Base-by-base conservation (phyloP, 2,329 filamentous ascomycete species). In the Phyllosticta citribraziliensis region DNA sequence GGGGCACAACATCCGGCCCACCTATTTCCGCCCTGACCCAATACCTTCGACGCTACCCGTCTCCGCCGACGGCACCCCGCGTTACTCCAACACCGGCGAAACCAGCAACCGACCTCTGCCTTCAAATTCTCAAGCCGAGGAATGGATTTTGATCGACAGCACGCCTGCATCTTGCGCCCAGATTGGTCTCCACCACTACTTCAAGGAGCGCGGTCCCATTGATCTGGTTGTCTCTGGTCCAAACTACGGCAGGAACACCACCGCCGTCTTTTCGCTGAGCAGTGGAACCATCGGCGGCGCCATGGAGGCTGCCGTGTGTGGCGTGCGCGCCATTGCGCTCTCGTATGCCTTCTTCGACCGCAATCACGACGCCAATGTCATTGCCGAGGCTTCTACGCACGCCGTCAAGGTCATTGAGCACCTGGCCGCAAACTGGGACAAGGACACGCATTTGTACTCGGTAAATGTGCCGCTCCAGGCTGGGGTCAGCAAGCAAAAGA, bases 401-500 rank as follows among this genome's bases (percentile, higher is more conserved):
- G 85, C 86, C 24, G 86, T 94, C 24, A 82, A 81, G 65, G 80
- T 97, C 24, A 87, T 96, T 65, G 88, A 96, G 72, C 83, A 90
- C 64, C 79, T 99, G 6, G 86, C 82, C 67, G 79, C 81, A 56
- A 88, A 91, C 70, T 96, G 90, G 88, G 83, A 72, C 25, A 22
- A 64, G 79, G 82, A 81, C 22, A 86, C 89, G 5, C 90, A 96
- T 70, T 76, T 97, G n/a, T 97, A 96, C 74, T 88, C 83, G 55
- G 86, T 97, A 67, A 97, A 97, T 70, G 88, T 97, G 9, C 93
- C 94, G 20, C 78, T 97, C 11, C 81, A 94, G 14, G 86, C 89
- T 63, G 87, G 85, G 6, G 84, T 97, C 0, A 87, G 87, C 66
- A 72, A 77, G 19, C 81, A 82, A 59, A 91, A 89, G 75, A 85